phyloP scores from a whole-genome alignment of 257 asterid genomes.

The Avicennia marina region DNA sequence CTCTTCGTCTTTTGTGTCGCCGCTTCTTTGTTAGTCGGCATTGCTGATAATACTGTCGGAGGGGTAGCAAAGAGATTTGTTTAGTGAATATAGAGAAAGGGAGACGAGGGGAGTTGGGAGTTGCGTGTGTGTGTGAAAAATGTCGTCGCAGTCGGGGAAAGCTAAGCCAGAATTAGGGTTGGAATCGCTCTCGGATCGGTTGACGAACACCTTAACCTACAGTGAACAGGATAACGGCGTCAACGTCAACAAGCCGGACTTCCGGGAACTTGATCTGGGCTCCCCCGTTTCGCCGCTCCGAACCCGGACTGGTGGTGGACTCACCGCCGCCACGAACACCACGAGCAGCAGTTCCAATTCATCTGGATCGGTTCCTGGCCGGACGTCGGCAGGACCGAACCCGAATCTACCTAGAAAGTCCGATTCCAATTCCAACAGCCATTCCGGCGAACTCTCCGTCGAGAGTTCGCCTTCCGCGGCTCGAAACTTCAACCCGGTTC shows the following conservation, averaged over 20 bases:
- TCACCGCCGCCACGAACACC: conserved; percentile 25
- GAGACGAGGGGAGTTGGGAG: no score
- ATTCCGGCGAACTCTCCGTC: conserved; percentile 55
- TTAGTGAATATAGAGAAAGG: no score
- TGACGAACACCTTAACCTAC: conserved; percentile 24
- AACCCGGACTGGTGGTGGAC: conserved; percentile 33
- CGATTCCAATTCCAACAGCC: conserved; percentile 37
- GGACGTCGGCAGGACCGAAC: conserved; percentile 20
- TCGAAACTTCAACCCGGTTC: conserved; percentile 26
- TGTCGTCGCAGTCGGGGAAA: conserved; percentile 42
- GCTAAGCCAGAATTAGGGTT: conserved; percentile 27
- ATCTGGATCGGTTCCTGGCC: conserved; percentile 59
- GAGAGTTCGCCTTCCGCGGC: conserved; percentile 43
- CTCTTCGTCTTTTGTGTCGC: conserved; percentile 15
- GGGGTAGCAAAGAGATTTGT: no score
- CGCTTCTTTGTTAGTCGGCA: conserved; percentile 15
- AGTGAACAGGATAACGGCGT: conserved; percentile 21
- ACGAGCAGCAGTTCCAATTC: conserved; percentile 67
- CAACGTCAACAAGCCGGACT: conserved; percentile 47
- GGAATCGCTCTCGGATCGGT: conserved; percentile 41
- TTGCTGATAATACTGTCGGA: no score
- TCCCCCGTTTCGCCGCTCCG: conserved; percentile 55
- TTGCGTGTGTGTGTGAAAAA: conserved; percentile 19
- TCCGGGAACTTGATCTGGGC: conserved; percentile 55
- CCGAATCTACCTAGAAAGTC: conserved; percentile 27